These are phyloP conservation scores for Alternaria ventricosa DNA, from an alignment of 2,329 filamentous ascomycete genomes.

Conservation along the genomic window DNA sequence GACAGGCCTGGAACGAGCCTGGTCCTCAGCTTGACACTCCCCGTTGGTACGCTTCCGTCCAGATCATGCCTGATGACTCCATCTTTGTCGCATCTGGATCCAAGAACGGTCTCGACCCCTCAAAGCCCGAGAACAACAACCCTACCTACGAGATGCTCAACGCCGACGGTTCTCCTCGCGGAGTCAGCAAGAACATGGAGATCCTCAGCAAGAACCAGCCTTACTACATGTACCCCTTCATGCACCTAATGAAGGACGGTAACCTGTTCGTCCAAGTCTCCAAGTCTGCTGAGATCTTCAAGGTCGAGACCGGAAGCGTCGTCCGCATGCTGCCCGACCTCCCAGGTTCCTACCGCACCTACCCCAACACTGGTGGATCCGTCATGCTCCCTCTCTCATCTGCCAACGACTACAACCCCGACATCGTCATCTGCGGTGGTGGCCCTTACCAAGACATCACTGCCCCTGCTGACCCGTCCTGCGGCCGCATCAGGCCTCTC, in stretches of 20 bases:
- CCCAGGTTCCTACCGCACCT: constrained; percentile 64
- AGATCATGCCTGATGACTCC: constrained; percentile 63
- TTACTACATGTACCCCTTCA: constrained; percentile 70
- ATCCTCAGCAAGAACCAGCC: constrained; percentile 65
- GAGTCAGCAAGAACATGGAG: constrained; percentile 58
- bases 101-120: constrained; percentile 64
- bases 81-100: constrained; percentile 68
- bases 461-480: constrained; percentile 65
- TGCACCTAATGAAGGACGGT: constrained; percentile 65
- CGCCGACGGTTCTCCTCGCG: constrained; percentile 54
- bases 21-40: constrained; percentile 61
- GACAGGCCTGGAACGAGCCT: constrained; percentile 61
- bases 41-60: constrained; percentile 67
- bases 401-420: constrained; percentile 60
- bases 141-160: constrained; percentile 68
- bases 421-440: constrained; percentile 65
- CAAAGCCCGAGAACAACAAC: constrained; percentile 64
- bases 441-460: constrained; percentile 66
- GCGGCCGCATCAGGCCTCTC: constrained; percentile 63
- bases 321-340: constrained; percentile 60
- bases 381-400: constrained; percentile 62
- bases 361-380: constrained; percentile 66
- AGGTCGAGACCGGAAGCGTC: constrained; percentile 55
- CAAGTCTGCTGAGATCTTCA: constrained; percentile 64
- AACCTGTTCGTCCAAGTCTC: constrained; percentile 64